Evolutionary conservation across 2,329 filamentous ascomycete genomes (phyloP), one percentile per base, ranked within the genome.

Genomic region (Pseudogymnoascus destructans): DNA sequence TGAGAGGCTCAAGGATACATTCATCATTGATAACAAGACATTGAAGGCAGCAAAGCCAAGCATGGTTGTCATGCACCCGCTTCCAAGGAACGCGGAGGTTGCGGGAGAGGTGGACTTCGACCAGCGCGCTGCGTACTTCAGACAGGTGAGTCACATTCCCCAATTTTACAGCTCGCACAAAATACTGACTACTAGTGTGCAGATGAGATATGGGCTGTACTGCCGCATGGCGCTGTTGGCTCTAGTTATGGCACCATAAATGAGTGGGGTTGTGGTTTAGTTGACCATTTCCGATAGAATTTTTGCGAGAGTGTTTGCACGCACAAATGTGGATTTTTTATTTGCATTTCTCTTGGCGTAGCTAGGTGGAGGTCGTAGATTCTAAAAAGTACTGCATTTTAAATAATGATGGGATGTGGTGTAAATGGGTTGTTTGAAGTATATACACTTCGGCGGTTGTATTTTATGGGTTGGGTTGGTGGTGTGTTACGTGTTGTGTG

Each of bases 191-290:
- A 32, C 62, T 65, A 55, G 60, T 15, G 19, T 61, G 60, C 68
- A 96, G 91, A 96, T 96, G 92, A 84, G 86, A 74, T 96, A 97
- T 75, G 93, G 93, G 66, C 81, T 98, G 67, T 97, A 96, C 79
- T 95, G 88, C 73, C 87, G 93, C 71, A 98, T 98, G 93, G 93
- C 93, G 66, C 75, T 98, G 75, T 79, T 98, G 72, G 93, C 93
- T 65, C 78, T 97, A 72, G 89, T 97, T 72, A 86, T 98, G 87
- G 84, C 75, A 21, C 66, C 68, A 30, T 52, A 32, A 11, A 32
- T 30, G 46, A 30, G 46, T 3, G 15, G 25, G 25, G 23, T 19
- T 27, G 9, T 15, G 25, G 9, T 19, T 52, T 49, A 49, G 42
- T 49, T 49, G 42, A 49, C 42, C 42, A 25, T 52, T 52, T 52